Conservation (phyloP, 2,329 filamentous ascomycete species). For the Beauveria sp. region DNA sequence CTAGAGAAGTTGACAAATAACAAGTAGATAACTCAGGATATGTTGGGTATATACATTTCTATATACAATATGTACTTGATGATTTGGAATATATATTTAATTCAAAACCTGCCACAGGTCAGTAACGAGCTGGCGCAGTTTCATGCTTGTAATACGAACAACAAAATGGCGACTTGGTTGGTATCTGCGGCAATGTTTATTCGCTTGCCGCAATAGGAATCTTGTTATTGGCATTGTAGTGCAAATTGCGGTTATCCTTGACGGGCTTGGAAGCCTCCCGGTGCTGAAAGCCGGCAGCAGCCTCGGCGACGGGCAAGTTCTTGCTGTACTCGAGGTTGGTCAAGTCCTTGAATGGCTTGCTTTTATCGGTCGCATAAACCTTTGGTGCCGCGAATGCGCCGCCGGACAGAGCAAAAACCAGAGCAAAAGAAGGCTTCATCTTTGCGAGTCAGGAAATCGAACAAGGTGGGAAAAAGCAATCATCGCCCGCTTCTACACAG, state of each 20-base stretch:
- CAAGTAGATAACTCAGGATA: not conserved
- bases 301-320: not conserved
- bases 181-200: not conserved
- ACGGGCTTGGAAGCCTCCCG: not conserved
- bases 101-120: not conserved
- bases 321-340: not conserved
- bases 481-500: not conserved
- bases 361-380: not conserved
- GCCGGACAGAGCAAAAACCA: not conserved
- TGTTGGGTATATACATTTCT: not conserved
- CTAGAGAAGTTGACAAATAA: not conserved
- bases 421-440: not conserved
- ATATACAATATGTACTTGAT: slow-evolving; percentile 4
- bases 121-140: not conserved
- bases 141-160: not conserved
- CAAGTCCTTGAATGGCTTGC: not conserved
- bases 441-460: not conserved
- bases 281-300: not conserved
- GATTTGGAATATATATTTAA: not conserved
- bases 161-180: not conserved
- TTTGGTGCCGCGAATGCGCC: not conserved
- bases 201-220: not conserved
- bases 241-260: slow-evolving; percentile 5
- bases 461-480: not conserved
- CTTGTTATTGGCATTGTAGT: not conserved